Evolutionary conservation across 2,329 filamentous ascomycete genomes (phyloP).

Genomic region (Colletotrichum spinosum): DNA sequence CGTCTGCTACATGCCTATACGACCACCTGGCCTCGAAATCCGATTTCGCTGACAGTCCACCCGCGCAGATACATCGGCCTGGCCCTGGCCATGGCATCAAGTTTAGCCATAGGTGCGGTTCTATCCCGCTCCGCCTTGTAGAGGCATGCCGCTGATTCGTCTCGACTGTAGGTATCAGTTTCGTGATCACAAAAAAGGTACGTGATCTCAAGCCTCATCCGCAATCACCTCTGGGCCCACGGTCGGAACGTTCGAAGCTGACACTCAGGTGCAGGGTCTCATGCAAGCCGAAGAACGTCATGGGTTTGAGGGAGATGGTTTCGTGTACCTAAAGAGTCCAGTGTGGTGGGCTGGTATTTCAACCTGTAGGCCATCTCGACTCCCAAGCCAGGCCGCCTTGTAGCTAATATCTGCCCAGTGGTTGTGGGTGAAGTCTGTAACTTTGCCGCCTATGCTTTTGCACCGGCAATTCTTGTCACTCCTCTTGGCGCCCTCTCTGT

Average conservation of each 20-base stretch:
- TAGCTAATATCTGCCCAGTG: slow-evolving; percentile 65
- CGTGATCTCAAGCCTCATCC: slow-evolving; percentile 41
- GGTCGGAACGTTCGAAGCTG: slow-evolving; percentile 33
- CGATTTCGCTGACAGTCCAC: slow-evolving; percentile 45
- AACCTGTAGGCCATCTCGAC: slow-evolving; percentile 73
- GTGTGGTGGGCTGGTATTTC: slow-evolving; percentile 97
- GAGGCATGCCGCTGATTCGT: slow-evolving; percentile 39
- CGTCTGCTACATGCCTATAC: slow-evolving; percentile 2
- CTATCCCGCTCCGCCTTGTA: slow-evolving; percentile 5
- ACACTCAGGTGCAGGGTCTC: slow-evolving; percentile 71
- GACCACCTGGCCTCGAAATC: slow-evolving; percentile 17
- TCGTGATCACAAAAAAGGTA: slow-evolving; percentile 99
- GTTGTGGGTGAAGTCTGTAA: slow-evolving; percentile 94
- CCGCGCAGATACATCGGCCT: slow-evolving; percentile 77
- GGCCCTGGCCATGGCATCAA: slow-evolving; percentile 79
- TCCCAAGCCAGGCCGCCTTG: not conserved
- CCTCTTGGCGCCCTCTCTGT: slow-evolving; percentile 94
- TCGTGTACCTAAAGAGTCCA: slow-evolving; percentile 92
- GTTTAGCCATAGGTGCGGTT: slow-evolving; percentile 76
- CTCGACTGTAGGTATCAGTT: slow-evolving; percentile 79
- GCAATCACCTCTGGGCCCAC: slow-evolving; percentile 6
- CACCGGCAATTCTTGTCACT: slow-evolving; percentile 97
- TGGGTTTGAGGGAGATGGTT: slow-evolving; percentile 97
- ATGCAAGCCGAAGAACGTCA: slow-evolving; percentile 91
- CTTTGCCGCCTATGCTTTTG: slow-evolving; percentile 98